Evolutionary conservation across 139 green algal species (phyloP).

Genomic region (Zygnema circumcarinatum): DNA sequence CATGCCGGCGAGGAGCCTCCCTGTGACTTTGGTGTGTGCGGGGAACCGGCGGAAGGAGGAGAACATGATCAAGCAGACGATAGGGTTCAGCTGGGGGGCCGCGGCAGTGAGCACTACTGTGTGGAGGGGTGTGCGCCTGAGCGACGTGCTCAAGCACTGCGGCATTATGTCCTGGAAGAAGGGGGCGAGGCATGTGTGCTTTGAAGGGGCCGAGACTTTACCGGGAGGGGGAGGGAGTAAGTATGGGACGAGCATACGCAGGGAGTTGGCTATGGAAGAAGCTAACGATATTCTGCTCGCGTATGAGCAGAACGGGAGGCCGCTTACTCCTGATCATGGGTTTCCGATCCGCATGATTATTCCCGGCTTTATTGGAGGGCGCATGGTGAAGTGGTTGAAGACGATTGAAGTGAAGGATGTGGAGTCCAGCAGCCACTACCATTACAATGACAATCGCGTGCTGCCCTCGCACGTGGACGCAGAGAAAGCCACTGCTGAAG

Average conservation of each 20-base stretch:
- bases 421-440: slow-evolving; percentile 93
- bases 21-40: slow-evolving; percentile 82
- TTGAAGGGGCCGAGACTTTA: slow-evolving; percentile 55
- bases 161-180: not conserved
- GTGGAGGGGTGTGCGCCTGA: slow-evolving; percentile 92
- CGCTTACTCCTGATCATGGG: slow-evolving; percentile 78
- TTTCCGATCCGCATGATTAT: slow-evolving; percentile 84
- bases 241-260: slow-evolving; percentile 38
- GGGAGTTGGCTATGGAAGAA: slow-evolving; percentile 69
- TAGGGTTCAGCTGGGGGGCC: slow-evolving; percentile 89
- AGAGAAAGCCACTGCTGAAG: slow-evolving; percentile 78
- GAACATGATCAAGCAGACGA: slow-evolving; percentile 98
- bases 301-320: slow-evolving; percentile 79
- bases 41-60: slow-evolving; percentile 97
- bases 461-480: slow-evolving; percentile 92
- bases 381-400: slow-evolving; percentile 89
- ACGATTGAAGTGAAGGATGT: slow-evolving; percentile 82
- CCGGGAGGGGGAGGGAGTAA: slow-evolving; percentile 44
- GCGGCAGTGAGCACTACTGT: slow-evolving; percentile 73
- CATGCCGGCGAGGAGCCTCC: slow-evolving; percentile 80
- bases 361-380: slow-evolving; percentile 85
- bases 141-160: slow-evolving; percentile 76
- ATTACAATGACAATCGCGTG: slow-evolving; percentile 97
- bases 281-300: slow-evolving; percentile 77
- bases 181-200: slow-evolving; percentile 52